Conservation (phyloP, 305 asterid species). For the Solanum hybrid region DNA sequence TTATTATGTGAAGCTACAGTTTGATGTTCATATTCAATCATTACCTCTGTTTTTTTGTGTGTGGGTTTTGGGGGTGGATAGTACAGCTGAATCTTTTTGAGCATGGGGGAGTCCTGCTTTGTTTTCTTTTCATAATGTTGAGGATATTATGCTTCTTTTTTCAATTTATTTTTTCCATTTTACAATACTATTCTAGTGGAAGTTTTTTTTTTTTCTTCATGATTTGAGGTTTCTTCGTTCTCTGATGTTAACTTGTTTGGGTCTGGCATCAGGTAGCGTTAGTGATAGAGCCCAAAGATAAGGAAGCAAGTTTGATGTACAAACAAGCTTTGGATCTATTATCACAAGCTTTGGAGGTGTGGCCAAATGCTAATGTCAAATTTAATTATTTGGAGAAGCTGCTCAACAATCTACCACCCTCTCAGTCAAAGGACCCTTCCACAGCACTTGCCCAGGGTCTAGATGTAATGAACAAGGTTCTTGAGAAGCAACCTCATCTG, state of each 20-base stretch:
- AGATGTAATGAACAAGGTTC: slow-evolving; percentile 98
- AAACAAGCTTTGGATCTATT: slow-evolving; percentile 96
- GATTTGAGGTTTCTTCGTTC: neutral
- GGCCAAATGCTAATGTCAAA: slow-evolving; percentile 99
- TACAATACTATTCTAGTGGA: neutral
- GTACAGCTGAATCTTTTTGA: neutral
- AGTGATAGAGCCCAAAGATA: slow-evolving; percentile 98
- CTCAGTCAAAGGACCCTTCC: slow-evolving; percentile 98
- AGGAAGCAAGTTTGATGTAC: slow-evolving; percentile 96
- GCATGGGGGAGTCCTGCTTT: neutral
- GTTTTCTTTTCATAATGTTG: neutral
- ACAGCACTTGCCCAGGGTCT: slow-evolving; percentile 97
- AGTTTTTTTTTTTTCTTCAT: neutral
- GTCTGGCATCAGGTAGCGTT: slow-evolving; percentile 64
- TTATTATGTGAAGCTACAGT: neutral
- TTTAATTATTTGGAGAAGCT: slow-evolving; percentile 97
- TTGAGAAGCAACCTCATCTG: slow-evolving; percentile 95
- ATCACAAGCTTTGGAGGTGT: slow-evolving; percentile 97
- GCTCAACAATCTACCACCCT: slow-evolving; percentile 82
- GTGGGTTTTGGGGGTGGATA: neutral
- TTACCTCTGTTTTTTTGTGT: neutral
- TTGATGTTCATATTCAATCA: neutral
- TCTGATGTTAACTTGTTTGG: neutral
- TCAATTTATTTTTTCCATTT: neutral
- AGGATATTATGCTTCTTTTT: neutral